A percentile compares a stretch with the other conserved stretches of the same genome.
phyloP scores from a whole-genome alignment of 73 alveolate species.

The Paramecium sonneborni region DNA sequence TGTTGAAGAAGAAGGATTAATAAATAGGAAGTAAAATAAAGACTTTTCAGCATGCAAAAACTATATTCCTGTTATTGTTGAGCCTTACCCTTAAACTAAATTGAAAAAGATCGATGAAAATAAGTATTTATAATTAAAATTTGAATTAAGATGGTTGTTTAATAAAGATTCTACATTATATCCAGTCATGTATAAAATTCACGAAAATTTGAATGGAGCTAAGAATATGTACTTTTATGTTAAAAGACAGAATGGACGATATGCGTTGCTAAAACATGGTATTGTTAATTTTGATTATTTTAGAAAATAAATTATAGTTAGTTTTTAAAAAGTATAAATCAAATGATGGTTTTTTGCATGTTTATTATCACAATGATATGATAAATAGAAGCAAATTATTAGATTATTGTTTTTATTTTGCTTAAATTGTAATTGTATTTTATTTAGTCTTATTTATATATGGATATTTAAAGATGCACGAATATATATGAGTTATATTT shows the following conservation, averaged over 20 bases:
- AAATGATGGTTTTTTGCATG: background rate
- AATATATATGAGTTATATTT: background rate
- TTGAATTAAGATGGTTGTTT: background rate
- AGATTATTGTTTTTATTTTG: background rate
- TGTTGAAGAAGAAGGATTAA: background rate
- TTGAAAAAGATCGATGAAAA: background rate
- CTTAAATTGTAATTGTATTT: background rate
- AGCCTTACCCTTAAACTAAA: background rate
- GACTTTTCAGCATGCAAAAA: background rate
- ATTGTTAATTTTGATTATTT: background rate
- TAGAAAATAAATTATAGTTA: background rate
- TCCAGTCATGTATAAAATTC: background rate
- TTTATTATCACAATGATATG: constrained; percentile 2
- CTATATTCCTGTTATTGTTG: background rate
- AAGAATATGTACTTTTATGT: background rate
- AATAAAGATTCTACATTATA: background rate
- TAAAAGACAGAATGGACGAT: background rate
- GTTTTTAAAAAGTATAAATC: background rate
- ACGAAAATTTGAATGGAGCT: background rate
- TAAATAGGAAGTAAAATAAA: background rate
- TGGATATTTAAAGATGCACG: constrained; percentile 38
- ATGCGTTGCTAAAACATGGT: background rate
- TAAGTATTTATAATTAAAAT: background rate
- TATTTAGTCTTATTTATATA: constrained; percentile 9
- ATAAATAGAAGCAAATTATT: background rate